Percentiles rank a stretch among this genome's conserved stretches.
These are phyloP conservation scores for Trypanosoma conorhini DNA, from an alignment of 208 protist genomes.

Conservation along the genomic window DNA sequence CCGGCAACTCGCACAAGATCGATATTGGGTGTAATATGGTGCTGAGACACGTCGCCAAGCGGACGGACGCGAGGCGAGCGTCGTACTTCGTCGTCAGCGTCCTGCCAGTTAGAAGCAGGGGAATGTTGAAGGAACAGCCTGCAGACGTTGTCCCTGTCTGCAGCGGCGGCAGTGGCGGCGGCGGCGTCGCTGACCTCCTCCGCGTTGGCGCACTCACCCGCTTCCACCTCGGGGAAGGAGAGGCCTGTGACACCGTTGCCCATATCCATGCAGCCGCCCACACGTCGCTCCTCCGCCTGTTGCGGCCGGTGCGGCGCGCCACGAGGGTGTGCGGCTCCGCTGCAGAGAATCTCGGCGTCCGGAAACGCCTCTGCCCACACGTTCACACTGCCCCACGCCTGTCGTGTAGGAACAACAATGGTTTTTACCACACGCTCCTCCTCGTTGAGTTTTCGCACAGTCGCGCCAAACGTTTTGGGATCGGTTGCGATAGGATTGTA, in stretches of 20 bases:
- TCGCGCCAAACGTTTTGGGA: constrained; percentile 50
- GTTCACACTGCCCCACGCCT: constrained; percentile 62
- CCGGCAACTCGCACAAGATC: constrained; percentile 62
- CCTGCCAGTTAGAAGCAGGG: neutral
- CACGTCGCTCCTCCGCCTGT: constrained; percentile 9
- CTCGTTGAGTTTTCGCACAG: constrained; percentile 53
- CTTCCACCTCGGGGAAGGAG: constrained; percentile 71
- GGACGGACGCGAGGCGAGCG: constrained; percentile 13
- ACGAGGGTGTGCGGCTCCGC: constrained; percentile 21
- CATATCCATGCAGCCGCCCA: constrained; percentile 58
- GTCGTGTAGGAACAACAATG: constrained; percentile 78
- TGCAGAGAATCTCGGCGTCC: constrained; percentile 63
- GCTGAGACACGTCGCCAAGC: constrained; percentile 19
- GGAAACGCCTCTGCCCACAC: constrained; percentile 82
- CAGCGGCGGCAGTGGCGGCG: neutral
- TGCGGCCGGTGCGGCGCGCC: neutral
- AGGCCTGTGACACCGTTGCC: constrained; percentile 65
- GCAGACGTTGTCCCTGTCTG: constrained; percentile 18
- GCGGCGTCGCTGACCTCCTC: constrained; percentile 3
- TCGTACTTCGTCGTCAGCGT: constrained; percentile 13
- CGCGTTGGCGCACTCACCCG: constrained; percentile 30
- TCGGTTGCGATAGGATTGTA: constrained; percentile 86
- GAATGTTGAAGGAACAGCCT: constrained; percentile 13
- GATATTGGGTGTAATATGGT: constrained; percentile 56
- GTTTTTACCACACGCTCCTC: constrained; percentile 70